These are phyloP conservation scores for Penicillium diatomitis DNA, from an alignment of 495 filamentous ascomycete species.

Conservation along the genomic window DNA sequence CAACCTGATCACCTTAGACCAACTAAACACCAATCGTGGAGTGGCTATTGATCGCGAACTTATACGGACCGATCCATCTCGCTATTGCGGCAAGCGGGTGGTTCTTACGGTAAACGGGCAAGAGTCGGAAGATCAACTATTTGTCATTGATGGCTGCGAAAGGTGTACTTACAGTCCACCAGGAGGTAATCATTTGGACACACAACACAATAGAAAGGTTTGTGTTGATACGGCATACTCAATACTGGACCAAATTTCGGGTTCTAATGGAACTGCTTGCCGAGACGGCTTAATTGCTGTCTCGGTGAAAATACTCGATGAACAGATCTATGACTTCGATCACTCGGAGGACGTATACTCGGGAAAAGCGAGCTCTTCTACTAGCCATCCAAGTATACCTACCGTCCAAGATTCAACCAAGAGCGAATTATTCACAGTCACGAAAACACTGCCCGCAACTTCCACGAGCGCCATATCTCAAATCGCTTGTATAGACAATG, in stretches of 20 bases:
- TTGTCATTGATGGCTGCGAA: slow-evolving; percentile 10
- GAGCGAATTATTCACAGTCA: not conserved
- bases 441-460: not conserved
- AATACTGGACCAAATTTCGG: slow-evolving; percentile 7
- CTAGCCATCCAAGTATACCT: not conserved
- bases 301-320: slow-evolving; percentile 12
- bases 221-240: slow-evolving; percentile 9
- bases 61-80: slow-evolving; percentile 1
- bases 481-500: not conserved
- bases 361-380: slow-evolving; percentile 1
- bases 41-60: slow-evolving; percentile 11
- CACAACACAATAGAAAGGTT: slow-evolving; percentile 4
- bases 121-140: slow-evolving; percentile 5
- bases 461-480: too few species aligned
- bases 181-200: slow-evolving; percentile 4
- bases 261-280: slow-evolving; percentile 4
- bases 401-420: not conserved
- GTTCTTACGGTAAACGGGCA: slow-evolving; percentile 10
- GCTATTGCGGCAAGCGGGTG: slow-evolving; percentile 11
- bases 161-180: slow-evolving; percentile 5
- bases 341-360: too few species aligned
- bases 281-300: slow-evolving; percentile 5
- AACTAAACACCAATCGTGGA: slow-evolving; percentile 9
- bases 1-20: slow-evolving; percentile 4
- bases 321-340: slow-evolving; percentile 8